phyloP scores from a whole-genome alignment of 345 rosid genomes.

The Populus ilicifolia region DNA sequence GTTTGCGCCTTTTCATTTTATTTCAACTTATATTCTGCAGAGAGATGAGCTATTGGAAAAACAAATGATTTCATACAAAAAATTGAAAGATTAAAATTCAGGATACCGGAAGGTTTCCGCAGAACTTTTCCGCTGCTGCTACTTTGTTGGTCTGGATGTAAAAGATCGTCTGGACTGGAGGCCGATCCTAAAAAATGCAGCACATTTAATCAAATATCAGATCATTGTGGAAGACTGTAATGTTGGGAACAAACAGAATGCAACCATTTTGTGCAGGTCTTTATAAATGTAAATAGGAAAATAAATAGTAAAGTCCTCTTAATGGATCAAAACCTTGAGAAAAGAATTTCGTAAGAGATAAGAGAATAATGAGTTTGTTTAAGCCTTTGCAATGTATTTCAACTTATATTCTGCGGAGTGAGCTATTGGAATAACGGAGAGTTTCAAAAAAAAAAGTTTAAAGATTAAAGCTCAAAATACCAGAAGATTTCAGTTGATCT shows the following conservation, averaged over 20 bases:
- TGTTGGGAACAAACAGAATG: background rate
- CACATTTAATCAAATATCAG: background rate
- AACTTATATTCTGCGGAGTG: background rate
- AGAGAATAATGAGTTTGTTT: background rate
- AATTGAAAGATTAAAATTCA: background rate
- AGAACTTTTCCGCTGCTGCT: constrained; percentile 30
- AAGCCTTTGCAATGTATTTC: background rate
- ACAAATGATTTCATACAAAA: background rate
- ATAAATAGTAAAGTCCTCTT: background rate
- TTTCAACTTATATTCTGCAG: background rate
- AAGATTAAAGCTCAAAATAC: constrained; percentile 29
- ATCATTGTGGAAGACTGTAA: background rate
- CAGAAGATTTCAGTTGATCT: constrained; percentile 39
- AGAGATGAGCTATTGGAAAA: background rate
- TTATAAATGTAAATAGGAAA: background rate
- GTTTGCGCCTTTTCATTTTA: too few relatives aligned
- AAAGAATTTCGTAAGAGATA: background rate
- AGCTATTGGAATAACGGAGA: background rate
- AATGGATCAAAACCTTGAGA: background rate
- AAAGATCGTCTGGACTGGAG: constrained; percentile 54
- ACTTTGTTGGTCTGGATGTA: constrained; percentile 38
- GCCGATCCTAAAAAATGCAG: constrained; percentile 35
- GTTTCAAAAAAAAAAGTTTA: background rate
- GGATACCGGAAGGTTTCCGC: constrained; percentile 45
- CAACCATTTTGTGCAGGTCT: background rate